Evolutionary conservation across 2,329 filamentous ascomycete genomes (phyloP).

Genomic region (Trematosphaeria pertusa): DNA sequence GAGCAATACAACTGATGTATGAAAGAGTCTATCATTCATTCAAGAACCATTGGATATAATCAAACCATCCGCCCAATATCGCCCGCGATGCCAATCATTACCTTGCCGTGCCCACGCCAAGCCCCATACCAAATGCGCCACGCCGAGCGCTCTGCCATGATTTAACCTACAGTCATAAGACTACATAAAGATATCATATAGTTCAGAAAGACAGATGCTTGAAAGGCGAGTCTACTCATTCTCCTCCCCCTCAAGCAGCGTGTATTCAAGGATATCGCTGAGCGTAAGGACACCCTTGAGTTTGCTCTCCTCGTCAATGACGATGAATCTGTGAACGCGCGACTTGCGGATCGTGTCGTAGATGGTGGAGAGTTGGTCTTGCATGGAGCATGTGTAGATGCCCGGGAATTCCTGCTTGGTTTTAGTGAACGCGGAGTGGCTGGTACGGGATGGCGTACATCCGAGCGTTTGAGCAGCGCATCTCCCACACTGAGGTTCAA

Average conservation of each 20-base stretch:
- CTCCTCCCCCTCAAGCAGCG: slow-evolving; percentile 80
- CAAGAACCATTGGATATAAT: too few species aligned
- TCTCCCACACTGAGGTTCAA: slow-evolving; percentile 86
- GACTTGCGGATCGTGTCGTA: slow-evolving; percentile 97
- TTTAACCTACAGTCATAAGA: too few species aligned
- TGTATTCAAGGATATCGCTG: slow-evolving; percentile 96
- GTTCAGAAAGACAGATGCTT: too few species aligned
- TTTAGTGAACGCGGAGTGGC: slow-evolving; percentile 31
- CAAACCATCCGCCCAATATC: too few species aligned
- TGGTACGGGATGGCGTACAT: slow-evolving; percentile 56
- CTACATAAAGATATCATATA: too few species aligned
- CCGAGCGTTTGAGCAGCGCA: slow-evolving; percentile 82
- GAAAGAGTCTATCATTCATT: too few species aligned
- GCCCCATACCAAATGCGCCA: too few species aligned
- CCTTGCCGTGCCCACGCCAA: too few species aligned
- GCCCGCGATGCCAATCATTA: too few species aligned
- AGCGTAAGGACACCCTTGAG: slow-evolving; percentile 90
- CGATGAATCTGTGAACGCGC: slow-evolving; percentile 88
- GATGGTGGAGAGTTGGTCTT: slow-evolving; percentile 92
- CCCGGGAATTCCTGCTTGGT: slow-evolving; percentile 81
- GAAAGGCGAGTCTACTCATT: too few species aligned
- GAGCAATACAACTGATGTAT: too few species aligned
- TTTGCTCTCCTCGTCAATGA: slow-evolving; percentile 87
- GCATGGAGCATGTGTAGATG: slow-evolving; percentile 93
- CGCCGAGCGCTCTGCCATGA: too few species aligned